These are phyloP conservation scores for Cryptococcus sp. DNA, from an alignment of 1,284 basidiomycete species.

Conservation along the genomic window DNA sequence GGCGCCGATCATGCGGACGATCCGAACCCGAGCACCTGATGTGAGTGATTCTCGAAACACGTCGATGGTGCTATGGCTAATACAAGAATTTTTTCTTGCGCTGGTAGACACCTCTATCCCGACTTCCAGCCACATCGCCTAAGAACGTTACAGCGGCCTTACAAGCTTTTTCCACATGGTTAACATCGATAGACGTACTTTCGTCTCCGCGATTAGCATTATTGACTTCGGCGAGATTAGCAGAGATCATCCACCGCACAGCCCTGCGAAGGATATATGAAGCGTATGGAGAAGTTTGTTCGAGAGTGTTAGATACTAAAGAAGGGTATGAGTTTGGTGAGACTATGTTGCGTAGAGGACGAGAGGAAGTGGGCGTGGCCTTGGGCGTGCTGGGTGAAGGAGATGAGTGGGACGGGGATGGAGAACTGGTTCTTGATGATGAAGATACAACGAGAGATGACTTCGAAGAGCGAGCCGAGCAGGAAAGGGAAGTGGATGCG, in stretches of 20 bases:
- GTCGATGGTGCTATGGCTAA: not conserved
- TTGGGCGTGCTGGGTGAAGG: constrained; percentile 44
- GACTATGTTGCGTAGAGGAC: constrained; percentile 73
- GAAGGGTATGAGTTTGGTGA: constrained; percentile 84
- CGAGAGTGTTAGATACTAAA: constrained; percentile 68
- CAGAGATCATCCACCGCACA: constrained; percentile 69
- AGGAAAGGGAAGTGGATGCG: too few species aligned
- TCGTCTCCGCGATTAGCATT: constrained; percentile 65
- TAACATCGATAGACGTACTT: constrained; percentile 53
- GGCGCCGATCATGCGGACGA: constrained; percentile 62
- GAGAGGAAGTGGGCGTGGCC: constrained; percentile 56
- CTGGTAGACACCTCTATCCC: constrained; percentile 61
- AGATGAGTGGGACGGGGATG: constrained; percentile 6
- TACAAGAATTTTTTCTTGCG: not conserved
- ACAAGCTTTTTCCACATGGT: constrained; percentile 53
- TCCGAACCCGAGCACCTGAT: constrained; percentile 59
- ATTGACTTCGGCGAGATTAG: constrained; percentile 67
- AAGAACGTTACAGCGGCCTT: constrained; percentile 47
- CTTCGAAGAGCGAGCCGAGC: too few species aligned
- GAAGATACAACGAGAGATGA: not conserved
- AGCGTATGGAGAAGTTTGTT: constrained; percentile 71
- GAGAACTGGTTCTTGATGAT: not conserved
- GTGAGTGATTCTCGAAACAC: constrained; percentile 56
- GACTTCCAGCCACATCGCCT: constrained; percentile 46
- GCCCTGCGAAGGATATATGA: constrained; percentile 67